Evolutionary conservation across 371 early-diverging fungal species (phyloP).

Genomic region (Mucor velutinosus): DNA sequence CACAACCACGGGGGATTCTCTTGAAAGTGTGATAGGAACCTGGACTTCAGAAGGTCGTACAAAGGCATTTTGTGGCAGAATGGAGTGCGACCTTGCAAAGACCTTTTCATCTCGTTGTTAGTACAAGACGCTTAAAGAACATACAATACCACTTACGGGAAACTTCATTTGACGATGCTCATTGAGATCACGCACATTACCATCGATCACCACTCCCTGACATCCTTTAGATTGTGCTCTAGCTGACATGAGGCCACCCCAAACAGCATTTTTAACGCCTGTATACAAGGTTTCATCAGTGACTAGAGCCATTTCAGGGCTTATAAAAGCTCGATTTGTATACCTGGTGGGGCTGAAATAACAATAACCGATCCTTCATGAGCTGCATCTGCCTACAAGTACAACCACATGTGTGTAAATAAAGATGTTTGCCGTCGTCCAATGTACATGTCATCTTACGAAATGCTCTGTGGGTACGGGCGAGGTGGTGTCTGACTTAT

Average conservation of each 20-base stretch:
- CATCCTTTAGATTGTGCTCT: slow-evolving; percentile 67
- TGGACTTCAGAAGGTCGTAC: slow-evolving; percentile 67
- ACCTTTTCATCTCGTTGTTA: slow-evolving; percentile 38
- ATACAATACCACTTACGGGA: slow-evolving; percentile 49
- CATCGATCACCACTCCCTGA: slow-evolving; percentile 76
- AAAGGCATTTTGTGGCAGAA: slow-evolving; percentile 70
- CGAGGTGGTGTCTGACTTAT: slow-evolving; percentile 43
- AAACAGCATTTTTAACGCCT: slow-evolving; percentile 72
- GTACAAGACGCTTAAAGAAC: not conserved
- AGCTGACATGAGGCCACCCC: slow-evolving; percentile 84
- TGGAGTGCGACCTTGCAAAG: slow-evolving; percentile 66
- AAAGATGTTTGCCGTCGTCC: not conserved
- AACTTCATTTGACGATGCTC: slow-evolving; percentile 66
- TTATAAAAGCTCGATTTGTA: not conserved
- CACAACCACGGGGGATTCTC: slow-evolving; percentile 53
- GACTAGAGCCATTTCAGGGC: not conserved
- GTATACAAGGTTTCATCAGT: not conserved
- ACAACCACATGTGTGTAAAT: not conserved
- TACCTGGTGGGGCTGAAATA: slow-evolving; percentile 66
- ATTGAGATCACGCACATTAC: slow-evolving; percentile 72
- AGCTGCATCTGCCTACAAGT: slow-evolving; percentile 59
- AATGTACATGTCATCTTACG: slow-evolving; percentile 39
- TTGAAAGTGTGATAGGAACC: slow-evolving; percentile 60
- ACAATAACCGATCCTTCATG: slow-evolving; percentile 65
- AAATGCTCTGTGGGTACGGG: slow-evolving; percentile 58